A percentile compares a stretch with the other conserved stretches of the same genome.
Evolutionary conservation across 225 moss, liverwort and hornwort genomes (phyloP).

Genomic region (Sphagnum contortum): DNA sequence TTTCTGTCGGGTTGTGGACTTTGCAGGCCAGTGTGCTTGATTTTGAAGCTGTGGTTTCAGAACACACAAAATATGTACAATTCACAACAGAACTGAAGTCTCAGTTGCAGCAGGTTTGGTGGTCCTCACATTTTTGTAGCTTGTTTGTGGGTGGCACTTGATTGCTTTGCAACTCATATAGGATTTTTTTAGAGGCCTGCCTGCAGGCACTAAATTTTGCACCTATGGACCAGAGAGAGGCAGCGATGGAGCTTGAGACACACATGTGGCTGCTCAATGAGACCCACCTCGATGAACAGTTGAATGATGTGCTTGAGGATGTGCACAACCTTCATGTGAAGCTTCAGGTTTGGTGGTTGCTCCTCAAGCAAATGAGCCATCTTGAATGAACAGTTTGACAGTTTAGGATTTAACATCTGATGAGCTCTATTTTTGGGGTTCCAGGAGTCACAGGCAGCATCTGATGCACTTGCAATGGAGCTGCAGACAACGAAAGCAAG

Average conservation of each 20-base stretch:
- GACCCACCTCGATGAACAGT: constrained; percentile 30
- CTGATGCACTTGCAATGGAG: constrained; percentile 31
- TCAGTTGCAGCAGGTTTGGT: constrained; percentile 20
- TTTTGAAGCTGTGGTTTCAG: constrained; percentile 39
- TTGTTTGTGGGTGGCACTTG: no score
- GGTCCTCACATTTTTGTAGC: constrained; percentile 13
- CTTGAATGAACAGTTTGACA: no score
- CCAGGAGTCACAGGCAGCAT: constrained; percentile 30
- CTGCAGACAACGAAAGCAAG: constrained; percentile 31
- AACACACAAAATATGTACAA: constrained; percentile 34
- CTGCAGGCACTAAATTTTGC: not conserved
- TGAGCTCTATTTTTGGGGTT: constrained; percentile 13
- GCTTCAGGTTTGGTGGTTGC: constrained; percentile 31
- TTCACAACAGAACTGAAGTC: constrained; percentile 39
- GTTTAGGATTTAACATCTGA: no score
- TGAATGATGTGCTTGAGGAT: constrained; percentile 27
- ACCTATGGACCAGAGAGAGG: constrained; percentile 33
- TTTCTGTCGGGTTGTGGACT: no score
- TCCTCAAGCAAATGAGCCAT: no score
- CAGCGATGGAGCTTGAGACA: constrained; percentile 31
- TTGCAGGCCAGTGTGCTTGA: constrained; percentile 28
- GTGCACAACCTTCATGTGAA: constrained; percentile 29
- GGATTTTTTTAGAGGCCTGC: no score
- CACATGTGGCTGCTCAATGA: constrained; percentile 3
- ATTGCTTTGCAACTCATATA: not conserved